Base-by-base conservation (phyloP, 805 yeast genomes). In the Candida silvicultrix region DNA sequence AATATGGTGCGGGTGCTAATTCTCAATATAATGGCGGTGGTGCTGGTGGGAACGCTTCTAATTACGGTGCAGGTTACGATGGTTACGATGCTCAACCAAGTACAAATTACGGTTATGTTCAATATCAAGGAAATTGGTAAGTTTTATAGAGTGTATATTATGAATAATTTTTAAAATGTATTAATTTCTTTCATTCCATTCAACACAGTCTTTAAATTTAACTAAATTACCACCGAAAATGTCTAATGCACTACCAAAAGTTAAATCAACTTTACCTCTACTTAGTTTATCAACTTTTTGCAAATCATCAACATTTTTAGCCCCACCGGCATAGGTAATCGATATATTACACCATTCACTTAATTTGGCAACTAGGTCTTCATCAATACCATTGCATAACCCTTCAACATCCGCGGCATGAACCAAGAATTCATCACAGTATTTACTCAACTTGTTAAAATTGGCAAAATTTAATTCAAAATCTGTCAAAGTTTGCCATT, bases 391-490 rank as follows among this genome's bases (percentile, higher is more conserved):
- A 38, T 80, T 76, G 63, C 99, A 94, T 16, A 94, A 71, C 0
- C 99, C 99, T 66, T 94, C 99, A 3, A 94, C 98, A 65, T 94
- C 99, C 0, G 99, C 99, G 3, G 99, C 99, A 67, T 94, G 99
- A 16, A 94, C 83, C 45, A 94, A 68, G 59, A 92, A 87, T 66
- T 94, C 99, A 52, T 80, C 76, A 57, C 97, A 88, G 65, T 83
- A 87, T 42, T 70, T 46, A 9, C 83, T 66, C 36, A 94, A 71
- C 41, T 64, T 49, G 4, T 56, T 60, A 48, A 94, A 75, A 23
- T 85, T 75, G 22, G 74, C 76, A 42, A 64, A 62, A 42, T 70
- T 70, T 45, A 94, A 69, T 45, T 68, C 74, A 40, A 81, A 73
- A 36, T 74, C 74, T 0, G 99, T 94, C 25, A 90, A 65, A 0